phyloP scores from a whole-genome alignment of 306 rosid genomes.

The Ammopiptanthus mongolicus region DNA sequence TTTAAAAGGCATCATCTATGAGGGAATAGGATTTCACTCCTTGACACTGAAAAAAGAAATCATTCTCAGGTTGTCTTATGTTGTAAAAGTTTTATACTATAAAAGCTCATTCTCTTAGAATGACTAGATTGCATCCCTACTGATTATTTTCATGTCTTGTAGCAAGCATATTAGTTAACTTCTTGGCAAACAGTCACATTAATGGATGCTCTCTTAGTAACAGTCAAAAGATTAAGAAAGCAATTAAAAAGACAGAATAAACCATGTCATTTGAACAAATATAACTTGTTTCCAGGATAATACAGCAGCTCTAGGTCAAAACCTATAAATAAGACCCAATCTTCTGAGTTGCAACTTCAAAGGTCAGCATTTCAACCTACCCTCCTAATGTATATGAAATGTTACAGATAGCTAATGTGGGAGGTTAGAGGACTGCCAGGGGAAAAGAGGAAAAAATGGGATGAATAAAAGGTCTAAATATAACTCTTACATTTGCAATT shows the following conservation, averaged over 20 bases:
- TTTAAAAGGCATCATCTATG: not conserved
- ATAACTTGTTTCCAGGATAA: not conserved
- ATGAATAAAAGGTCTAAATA: not conserved
- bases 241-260: not conserved
- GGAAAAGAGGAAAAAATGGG: not conserved
- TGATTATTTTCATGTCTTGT: not conserved
- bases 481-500: not conserved
- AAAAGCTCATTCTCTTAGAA: not conserved
- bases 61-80: not conserved
- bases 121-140: not conserved
- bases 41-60: not conserved
- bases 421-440: not conserved
- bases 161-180: not conserved
- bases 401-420: not conserved
- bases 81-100: not conserved
- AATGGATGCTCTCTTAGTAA: not conserved
- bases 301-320: not conserved
- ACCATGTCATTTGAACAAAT: conserved; percentile 2
- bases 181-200: not conserved
- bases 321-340: not conserved
- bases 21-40: not conserved
- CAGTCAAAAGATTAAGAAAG: not conserved
- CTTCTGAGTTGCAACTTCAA: not conserved
- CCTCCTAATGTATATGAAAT: not conserved
- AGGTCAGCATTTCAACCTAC: not conserved